phyloP scores from a whole-genome alignment of 352 stramenopile genomes.

The Bremia lactucae region DNA sequence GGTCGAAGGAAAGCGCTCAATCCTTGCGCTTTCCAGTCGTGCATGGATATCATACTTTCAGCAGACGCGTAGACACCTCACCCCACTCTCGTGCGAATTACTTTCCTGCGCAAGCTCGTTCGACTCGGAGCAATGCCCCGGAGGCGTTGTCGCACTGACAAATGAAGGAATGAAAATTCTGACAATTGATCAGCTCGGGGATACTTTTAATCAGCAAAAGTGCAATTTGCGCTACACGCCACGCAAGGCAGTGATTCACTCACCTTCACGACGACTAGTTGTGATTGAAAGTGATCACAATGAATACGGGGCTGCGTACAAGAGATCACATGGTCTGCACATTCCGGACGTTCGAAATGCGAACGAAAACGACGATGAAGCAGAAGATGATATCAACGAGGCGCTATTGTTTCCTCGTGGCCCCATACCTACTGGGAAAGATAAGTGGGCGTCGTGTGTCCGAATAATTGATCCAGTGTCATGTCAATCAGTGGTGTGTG shows the following conservation, averaged over 20 bases:
- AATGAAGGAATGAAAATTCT: constrained; percentile 96
- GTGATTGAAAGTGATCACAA: constrained; percentile 98
- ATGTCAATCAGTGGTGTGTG: constrained; percentile 72
- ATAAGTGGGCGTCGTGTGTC: constrained; percentile 95
- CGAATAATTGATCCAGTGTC: constrained; percentile 94
- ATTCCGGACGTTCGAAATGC: constrained; percentile 46
- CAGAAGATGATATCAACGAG: constrained; percentile 81
- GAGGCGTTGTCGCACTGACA: constrained; percentile 94
- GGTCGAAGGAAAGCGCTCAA: constrained; percentile 81
- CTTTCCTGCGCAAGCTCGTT: constrained; percentile 94
- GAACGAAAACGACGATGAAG: constrained; percentile 54
- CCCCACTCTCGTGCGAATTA: constrained; percentile 92
- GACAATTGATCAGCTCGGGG: constrained; percentile 90
- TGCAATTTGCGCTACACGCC: constrained; percentile 96
- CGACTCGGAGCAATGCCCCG: constrained; percentile 90
- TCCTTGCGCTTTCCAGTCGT: constrained; percentile 91
- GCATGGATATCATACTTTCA: constrained; percentile 95
- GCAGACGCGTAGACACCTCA: constrained; percentile 85
- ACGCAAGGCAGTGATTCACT: constrained; percentile 89
- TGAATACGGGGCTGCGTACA: constrained; percentile 89
- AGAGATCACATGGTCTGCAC: constrained; percentile 58
- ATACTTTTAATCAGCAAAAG: constrained; percentile 96
- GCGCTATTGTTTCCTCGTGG: constrained; percentile 56
- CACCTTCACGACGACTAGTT: constrained; percentile 78
- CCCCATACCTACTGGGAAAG: constrained; percentile 41